Evolutionary conservation across 768 basidiomycete species (phyloP), one percentile per base, ranked within the genome.

Genomic region (Hericium coralloides): DNA sequence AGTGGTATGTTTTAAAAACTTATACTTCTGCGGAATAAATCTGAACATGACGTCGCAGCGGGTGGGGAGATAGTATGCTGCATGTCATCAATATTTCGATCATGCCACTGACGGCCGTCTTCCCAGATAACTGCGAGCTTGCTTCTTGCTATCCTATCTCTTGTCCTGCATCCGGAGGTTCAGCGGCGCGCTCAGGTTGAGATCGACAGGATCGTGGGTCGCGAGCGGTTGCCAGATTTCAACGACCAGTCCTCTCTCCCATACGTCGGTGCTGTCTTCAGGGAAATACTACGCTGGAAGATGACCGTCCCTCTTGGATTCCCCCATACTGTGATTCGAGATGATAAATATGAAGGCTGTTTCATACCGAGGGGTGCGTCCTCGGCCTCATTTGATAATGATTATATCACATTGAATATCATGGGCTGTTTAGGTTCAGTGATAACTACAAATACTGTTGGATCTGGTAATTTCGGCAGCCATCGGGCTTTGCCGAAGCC

Each of bases 171-270:
- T 22, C 62, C 62, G 23, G 55, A 60, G 8, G 60, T 61, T 3
- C 56, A 58, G 49, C 72, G 62, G 48, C 79, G 77, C 47, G 85
- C 83, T 0, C 84, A 85, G 61, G 70, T 73, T 18, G 85, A 89
- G 56, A 73, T 89, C 18, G 87, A 88, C 60, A 58, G 63, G 0
- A 76, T 85, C 17, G 69, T 81, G 15, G 80, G 80, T 14, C 59
- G 63, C 43, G 74, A 77, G 45, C 72, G 84, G 6, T 69, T 86
- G 17, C 87, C 87, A 1, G 71, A 68, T 0, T 76, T 82, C 55
- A 71, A 68, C 23, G 85, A 87, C 62, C 72, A 80, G 8, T 56
- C 68, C 2, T 70, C 65, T 2, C 65, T 87, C 50, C 81, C 82
- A 6, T 87, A 78, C 63, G 72, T 79, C 49, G 73, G 82, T 17